Percentiles rank a stretch among this genome's conserved stretches.
These are phyloP conservation scores for Chytriomyces confervae DNA, from an alignment of 192 early-diverging fungal genomes.

Conservation along the genomic window DNA sequence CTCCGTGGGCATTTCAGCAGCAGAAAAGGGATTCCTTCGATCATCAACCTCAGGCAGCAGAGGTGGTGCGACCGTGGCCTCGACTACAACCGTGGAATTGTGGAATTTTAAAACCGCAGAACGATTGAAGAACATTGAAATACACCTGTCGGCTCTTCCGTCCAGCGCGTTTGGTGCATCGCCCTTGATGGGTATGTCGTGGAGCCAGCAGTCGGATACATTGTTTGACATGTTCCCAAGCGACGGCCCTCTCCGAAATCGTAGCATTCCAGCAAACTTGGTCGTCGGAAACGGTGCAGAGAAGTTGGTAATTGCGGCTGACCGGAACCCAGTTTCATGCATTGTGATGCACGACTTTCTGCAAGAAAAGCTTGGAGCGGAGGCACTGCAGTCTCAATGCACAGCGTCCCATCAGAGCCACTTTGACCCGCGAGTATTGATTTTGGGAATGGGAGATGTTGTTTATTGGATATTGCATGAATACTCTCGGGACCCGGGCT, in stretches of 20 bases:
- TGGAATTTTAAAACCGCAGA: conserved; percentile 26
- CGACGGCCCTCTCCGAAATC: not conserved
- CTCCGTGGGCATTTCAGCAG: not conserved
- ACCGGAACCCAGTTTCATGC: not conserved
- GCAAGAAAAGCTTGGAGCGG: conserved; percentile 9
- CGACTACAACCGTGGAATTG: conserved; percentile 21
- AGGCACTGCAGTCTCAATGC: not conserved
- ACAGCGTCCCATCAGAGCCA: conserved; percentile 30
- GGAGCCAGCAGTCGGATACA: conserved; percentile 5
- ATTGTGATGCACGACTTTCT: not conserved
- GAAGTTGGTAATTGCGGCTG: not conserved
- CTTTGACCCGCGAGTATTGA: not conserved
- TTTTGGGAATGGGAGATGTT: conserved; percentile 26
- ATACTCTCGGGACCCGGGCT: not conserved
- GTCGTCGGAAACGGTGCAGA: conserved; percentile 1
- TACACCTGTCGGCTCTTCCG: not conserved
- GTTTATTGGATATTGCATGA: conserved; percentile 26
- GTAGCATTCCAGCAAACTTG: not conserved
- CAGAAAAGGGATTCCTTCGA: not conserved
- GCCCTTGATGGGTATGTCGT: conserved; percentile 11
- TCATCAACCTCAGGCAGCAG: too few species aligned
- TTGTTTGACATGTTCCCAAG: not conserved
- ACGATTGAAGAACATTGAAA: not conserved
- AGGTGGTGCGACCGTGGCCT: not conserved
- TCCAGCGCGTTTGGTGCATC: conserved; percentile 3